These are phyloP conservation scores for Colletotrichum sp. DNA, from an alignment of 2,329 filamentous ascomycete species.

Conservation along the genomic window DNA sequence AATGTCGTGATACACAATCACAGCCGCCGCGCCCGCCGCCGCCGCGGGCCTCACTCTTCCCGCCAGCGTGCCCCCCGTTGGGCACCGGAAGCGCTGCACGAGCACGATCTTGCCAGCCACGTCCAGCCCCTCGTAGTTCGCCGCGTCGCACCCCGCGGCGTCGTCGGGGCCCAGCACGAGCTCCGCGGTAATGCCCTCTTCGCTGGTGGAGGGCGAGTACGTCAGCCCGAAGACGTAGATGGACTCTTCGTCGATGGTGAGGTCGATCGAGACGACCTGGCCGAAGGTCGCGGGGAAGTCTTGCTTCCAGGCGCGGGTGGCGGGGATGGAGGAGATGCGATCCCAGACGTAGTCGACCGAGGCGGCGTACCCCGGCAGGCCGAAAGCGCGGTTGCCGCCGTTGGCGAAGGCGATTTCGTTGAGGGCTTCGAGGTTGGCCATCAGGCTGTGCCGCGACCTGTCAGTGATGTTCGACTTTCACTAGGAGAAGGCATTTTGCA, in stretches of 20 bases:
- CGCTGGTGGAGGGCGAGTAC: slow-evolving; percentile 51
- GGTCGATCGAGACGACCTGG: slow-evolving; percentile 16
- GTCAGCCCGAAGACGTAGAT: slow-evolving; percentile 40
- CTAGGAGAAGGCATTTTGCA: not conserved
- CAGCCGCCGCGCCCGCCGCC: slow-evolving; percentile 32
- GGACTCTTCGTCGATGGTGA: slow-evolving; percentile 26
- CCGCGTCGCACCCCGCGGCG: slow-evolving; percentile 26
- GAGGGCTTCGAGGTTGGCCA: slow-evolving; percentile 51
- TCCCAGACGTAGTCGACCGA: slow-evolving; percentile 55
- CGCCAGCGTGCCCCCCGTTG: slow-evolving; percentile 35
- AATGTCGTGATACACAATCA: slow-evolving; percentile 36
- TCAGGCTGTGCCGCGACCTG: slow-evolving; percentile 35
- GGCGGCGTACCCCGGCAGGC: slow-evolving; percentile 52
- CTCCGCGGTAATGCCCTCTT: slow-evolving; percentile 43
- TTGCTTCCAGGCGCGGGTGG: slow-evolving; percentile 47
- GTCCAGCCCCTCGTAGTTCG: slow-evolving; percentile 30
- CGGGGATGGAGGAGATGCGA: slow-evolving; percentile 45
- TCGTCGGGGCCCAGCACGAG: slow-evolving; percentile 33
- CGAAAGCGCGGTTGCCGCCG: slow-evolving; percentile 59
- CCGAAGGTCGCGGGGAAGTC: slow-evolving; percentile 46
- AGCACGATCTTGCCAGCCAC: slow-evolving; percentile 37
- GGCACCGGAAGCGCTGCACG: slow-evolving; percentile 35
- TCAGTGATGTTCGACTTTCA: not conserved
- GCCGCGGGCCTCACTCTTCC: slow-evolving; percentile 33
- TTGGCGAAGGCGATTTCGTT: slow-evolving; percentile 52